Conservation (phyloP, 2,329 filamentous ascomycete genomes). For the Oidium heveae region DNA sequence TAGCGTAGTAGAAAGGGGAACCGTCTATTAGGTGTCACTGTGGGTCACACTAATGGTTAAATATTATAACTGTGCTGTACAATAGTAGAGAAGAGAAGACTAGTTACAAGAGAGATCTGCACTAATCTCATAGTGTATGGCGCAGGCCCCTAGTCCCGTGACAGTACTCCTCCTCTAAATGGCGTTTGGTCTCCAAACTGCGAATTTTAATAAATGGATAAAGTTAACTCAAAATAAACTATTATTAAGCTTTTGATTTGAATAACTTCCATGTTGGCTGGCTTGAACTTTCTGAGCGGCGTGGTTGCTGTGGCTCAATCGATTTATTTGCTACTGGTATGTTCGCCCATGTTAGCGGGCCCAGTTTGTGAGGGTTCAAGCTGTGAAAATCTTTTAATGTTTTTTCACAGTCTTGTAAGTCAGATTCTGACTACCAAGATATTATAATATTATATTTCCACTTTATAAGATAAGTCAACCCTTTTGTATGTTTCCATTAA, state of each 20-base stretch:
- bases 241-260: not conserved
- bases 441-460: no score
- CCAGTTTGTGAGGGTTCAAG: not conserved
- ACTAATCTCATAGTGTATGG: no score
- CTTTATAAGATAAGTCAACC: no score
- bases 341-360: not conserved
- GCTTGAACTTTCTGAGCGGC: not conserved
- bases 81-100: not conserved
- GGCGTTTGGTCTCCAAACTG: not conserved
- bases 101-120: no score
- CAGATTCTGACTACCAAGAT: no score
- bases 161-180: no score
- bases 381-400: not conserved
- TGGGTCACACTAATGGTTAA: not conserved
- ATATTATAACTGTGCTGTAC: not conserved
- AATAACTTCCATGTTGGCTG: not conserved
- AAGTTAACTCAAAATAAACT: not conserved
- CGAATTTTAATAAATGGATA: not conserved
- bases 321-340: not conserved
- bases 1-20: no score
- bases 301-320: not conserved
- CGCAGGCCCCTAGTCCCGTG: no score
- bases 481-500: no score
- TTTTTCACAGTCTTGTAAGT: no score
- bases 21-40: no score